Percentiles rank a stretch among this genome's conserved stretches.
Conservation (phyloP, 2,329 filamentous ascomycete genomes). For the Aspergillus spinulosporus region DNA sequence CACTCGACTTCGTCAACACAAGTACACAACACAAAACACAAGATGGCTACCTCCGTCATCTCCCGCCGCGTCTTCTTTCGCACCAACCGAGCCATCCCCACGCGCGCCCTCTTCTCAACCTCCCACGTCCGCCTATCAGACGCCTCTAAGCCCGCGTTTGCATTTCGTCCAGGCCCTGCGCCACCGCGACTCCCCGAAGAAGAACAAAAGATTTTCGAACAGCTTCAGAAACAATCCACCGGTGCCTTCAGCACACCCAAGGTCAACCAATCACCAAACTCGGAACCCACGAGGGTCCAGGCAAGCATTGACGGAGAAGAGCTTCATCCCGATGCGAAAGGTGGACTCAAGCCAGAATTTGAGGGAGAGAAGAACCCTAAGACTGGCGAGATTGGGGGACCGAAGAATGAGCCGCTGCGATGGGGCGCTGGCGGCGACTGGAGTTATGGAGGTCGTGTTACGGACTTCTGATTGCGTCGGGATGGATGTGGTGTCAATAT, state of each 20-base stretch:
- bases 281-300: conserved; percentile 32
- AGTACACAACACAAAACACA: not conserved
- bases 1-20: not conserved
- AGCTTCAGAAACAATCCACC: conserved; percentile 74
- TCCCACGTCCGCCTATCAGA: conserved; percentile 22
- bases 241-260: conserved; percentile 72
- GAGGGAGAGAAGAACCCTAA: conserved; percentile 87
- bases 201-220: conserved; percentile 88
- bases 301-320: conserved; percentile 63
- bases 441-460: conserved; percentile 94
- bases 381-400: conserved; percentile 93
- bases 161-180: conserved; percentile 56
- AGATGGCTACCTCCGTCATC: conserved; percentile 23
- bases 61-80: conserved; percentile 41
- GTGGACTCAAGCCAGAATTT: conserved; percentile 86
- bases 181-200: conserved; percentile 85
- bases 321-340: conserved; percentile 68
- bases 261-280: conserved; percentile 53
- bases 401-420: conserved; percentile 92
- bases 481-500: not conserved
- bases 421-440: conserved; percentile 79
- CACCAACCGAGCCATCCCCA: conserved; percentile 37
- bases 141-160: conserved; percentile 31
- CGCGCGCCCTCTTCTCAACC: conserved; percentile 30
- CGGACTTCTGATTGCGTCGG: conserved; percentile 66